Evolutionary conservation across 371 early-diverging fungal species (phyloP), one percentile per base, ranked within the genome.

Genomic region (Syncephalastrum monosporum): DNA sequence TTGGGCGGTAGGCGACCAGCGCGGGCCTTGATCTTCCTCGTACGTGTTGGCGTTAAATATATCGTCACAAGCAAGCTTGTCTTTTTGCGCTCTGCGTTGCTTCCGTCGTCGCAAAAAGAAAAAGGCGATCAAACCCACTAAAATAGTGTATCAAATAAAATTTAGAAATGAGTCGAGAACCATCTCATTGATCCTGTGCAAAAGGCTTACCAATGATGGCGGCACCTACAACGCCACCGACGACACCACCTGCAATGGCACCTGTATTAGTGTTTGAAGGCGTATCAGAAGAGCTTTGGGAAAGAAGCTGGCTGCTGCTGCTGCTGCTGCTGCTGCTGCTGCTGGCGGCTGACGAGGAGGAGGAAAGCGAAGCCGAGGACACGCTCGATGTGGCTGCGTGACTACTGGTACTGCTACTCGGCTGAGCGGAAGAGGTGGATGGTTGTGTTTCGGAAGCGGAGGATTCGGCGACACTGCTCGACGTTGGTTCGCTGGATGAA

Each of bases 241-340:
- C 50, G 1, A 61, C 61, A 19, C 61, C 61, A 13, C 61, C 61
- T 15, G 47, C 56, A 27, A 61, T 55, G 21, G 61, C 61, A 38
- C 61, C 61, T 2, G 61, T 55, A 14, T 56, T 61, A 24, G 56
- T 55, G 4, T 17, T n/a, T 4, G 29, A 14, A 7, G 50, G 38
- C 10, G 51, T 33, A 10, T 33, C 38, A 10, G 38, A 33, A 33
- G 38, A 33, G 12, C 38, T 33, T 33, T 5, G 8, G 1, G 38
- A 33, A 33, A 10, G 38, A 10, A 33, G 38, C 38, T 33, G 10
- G 2, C 38, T 33, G 38, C 38, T 33, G 38, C 38, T 33, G 38
- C 10, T 33, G 2, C 38, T 33, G 38, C 38, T 33, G 38, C 38
- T 33, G 38, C 10, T 33, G 10, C 38, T 33, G 10, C 38, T 33